Evolutionary conservation across 148 eudicot species (phyloP).

Genomic region (Rhododendron simsii): DNA sequence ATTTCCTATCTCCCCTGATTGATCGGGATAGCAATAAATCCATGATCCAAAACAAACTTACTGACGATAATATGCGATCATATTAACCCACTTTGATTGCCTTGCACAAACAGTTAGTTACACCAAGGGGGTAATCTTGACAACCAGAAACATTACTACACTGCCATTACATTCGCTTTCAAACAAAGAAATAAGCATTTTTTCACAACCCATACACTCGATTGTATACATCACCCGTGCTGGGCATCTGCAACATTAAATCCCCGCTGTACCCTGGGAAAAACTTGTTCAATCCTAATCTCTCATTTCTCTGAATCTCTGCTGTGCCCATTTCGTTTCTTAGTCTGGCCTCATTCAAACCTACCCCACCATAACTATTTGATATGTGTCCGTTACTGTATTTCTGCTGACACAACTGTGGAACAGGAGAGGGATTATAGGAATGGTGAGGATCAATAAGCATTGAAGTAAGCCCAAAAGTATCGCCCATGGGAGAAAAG

Average conservation of each 20-base stretch:
- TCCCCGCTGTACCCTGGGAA: conserved; percentile 64
- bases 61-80: not conserved
- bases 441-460: conserved; percentile 25
- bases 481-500: conserved; percentile 9
- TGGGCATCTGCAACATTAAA: conserved; percentile 58
- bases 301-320: conserved; percentile 61
- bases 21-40: not conserved
- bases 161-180: not conserved
- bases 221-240: conserved; percentile 61
- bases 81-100: not conserved
- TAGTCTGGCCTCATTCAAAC: conserved; percentile 35
- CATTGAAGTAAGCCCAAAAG: conserved; percentile 27
- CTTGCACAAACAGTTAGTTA: not conserved
- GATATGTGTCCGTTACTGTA: conserved; percentile 27
- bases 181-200: conserved; percentile 14
- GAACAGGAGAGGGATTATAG: conserved; percentile 24
- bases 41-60: not conserved
- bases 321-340: conserved; percentile 44
- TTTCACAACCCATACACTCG: conserved; percentile 68
- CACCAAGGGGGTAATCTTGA: not conserved
- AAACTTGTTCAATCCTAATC: conserved; percentile 53
- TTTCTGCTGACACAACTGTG: conserved; percentile 32
- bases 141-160: conserved; percentile 5
- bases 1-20: not conserved
- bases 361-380: conserved; percentile 25